phyloP scores from a whole-genome alignment of 495 filamentous ascomycete species.

The Aspergillus haitiensis region DNA sequence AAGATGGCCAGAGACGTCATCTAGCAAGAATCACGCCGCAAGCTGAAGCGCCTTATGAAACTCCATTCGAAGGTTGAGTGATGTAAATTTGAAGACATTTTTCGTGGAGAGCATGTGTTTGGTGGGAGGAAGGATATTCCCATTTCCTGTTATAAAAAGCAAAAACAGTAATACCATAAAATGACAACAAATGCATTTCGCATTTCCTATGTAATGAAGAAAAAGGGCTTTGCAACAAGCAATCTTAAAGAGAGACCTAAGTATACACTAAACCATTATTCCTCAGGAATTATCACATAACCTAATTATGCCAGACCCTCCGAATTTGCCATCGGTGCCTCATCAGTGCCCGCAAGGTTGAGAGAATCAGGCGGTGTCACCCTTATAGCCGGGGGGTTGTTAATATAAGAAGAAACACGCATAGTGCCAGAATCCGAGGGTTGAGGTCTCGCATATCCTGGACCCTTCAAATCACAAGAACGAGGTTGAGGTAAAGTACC shows the following conservation, averaged over 20 bases:
- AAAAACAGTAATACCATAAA: background rate
- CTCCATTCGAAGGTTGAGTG: conserved; percentile 53
- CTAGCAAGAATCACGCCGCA: conserved; percentile 83
- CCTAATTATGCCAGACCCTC: no score
- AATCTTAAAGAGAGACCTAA: no score
- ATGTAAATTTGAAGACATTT: conserved; percentile 16
- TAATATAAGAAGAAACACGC: background rate
- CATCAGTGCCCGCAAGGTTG: no score
- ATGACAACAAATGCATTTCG: no score
- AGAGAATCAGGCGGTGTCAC: conserved; percentile 6
- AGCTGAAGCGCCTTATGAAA: conserved; percentile 72
- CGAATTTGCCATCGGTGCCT: no score
- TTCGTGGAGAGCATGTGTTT: background rate
- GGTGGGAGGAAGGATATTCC: background rate
- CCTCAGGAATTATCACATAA: no score
- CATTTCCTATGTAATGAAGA: no score
- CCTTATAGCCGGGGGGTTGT: background rate
- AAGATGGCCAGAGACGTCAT: conserved; percentile 75
- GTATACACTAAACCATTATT: no score
- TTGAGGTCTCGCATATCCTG: no score
- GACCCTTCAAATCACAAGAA: no score
- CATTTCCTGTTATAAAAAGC: background rate
- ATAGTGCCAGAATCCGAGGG: background rate
- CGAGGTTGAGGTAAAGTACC: no score
- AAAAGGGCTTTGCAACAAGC: no score